Evolutionary conservation across 2,329 filamentous ascomycete genomes (phyloP).

Genomic region (Exophiala calicioides): DNA sequence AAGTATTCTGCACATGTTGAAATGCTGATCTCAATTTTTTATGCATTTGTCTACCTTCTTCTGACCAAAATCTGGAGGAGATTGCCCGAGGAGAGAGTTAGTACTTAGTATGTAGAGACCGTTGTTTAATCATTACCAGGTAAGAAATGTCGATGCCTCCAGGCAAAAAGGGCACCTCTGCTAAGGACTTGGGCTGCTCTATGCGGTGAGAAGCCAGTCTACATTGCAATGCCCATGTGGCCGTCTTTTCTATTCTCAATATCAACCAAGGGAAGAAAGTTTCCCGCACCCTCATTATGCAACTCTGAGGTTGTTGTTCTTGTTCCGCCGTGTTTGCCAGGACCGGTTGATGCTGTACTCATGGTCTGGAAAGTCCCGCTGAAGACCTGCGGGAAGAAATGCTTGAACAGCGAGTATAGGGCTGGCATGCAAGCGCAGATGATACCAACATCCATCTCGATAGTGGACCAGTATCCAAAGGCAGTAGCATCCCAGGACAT

Average conservation of each 20-base stretch:
- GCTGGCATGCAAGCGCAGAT: conserved; percentile 49
- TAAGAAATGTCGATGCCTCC: too few relatives aligned
- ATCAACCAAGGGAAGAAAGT: conserved; percentile 6
- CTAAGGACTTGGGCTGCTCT: too few relatives aligned
- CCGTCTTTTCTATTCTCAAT: conserved; percentile 1
- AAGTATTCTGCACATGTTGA: too few relatives aligned
- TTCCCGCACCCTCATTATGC: neutral
- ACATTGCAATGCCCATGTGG: neutral
- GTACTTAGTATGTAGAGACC: too few relatives aligned
- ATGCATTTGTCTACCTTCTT: too few relatives aligned
- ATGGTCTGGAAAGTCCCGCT: conserved; percentile 6
- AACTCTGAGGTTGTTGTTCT: conserved; percentile 5
- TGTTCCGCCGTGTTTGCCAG: conserved; percentile 1
- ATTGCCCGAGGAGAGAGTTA: too few relatives aligned
- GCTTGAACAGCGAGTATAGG: conserved; percentile 34
- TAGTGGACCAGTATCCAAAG: conserved; percentile 44
- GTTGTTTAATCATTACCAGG: too few relatives aligned
- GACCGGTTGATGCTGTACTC: conserved; percentile 3
- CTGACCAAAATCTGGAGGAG: too few relatives aligned
- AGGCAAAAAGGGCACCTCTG: too few relatives aligned
- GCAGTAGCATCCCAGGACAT: conserved; percentile 42
- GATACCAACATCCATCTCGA: conserved; percentile 47
- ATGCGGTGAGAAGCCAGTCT: neutral
- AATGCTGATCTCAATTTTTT: too few relatives aligned
- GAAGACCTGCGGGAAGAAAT: conserved; percentile 24